Evolutionary conservation across 805 yeast genomes (phyloP).

Genomic region (Wickerhamiella spandovensis): DNA sequence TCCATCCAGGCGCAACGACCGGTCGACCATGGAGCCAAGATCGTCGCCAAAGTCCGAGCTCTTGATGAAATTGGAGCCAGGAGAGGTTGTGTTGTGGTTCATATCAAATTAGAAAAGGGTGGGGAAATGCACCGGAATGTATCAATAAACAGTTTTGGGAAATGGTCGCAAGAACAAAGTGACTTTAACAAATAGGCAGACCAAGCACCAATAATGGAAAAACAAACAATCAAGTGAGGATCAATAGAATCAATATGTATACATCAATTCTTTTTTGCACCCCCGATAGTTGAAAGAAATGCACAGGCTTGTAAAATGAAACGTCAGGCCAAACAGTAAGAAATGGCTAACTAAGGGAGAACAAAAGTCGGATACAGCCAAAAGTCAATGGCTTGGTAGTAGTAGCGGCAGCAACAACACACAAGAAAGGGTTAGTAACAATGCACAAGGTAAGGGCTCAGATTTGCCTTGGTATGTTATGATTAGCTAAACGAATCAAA

Average conservation of each 20-base stretch:
- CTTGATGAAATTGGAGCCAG: background rate
- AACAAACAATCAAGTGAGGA: background rate
- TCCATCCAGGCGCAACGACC: slow-evolving; percentile 8
- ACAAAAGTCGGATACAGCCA: background rate
- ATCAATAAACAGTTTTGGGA: background rate
- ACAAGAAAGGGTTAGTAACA: background rate
- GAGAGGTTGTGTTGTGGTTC: background rate
- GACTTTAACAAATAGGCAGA: background rate
- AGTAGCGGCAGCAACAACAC: background rate
- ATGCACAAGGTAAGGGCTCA: background rate
- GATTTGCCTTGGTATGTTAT: background rate
- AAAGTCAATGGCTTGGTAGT: background rate
- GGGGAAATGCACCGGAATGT: background rate
- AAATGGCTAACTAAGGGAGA: background rate
- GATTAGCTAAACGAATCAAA: background rate
- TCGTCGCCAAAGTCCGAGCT: slow-evolving; percentile 7
- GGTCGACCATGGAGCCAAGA: slow-evolving; percentile 15
- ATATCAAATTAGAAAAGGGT: background rate
- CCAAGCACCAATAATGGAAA: background rate
- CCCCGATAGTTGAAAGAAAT: background rate
- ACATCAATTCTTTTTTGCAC: background rate
- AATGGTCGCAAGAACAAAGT: background rate
- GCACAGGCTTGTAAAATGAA: background rate
- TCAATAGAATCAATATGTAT: background rate
- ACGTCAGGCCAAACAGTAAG: background rate